phyloP scores from a whole-genome alignment of 106 monocot genomes.

The Dendrobium huoshanense region DNA sequence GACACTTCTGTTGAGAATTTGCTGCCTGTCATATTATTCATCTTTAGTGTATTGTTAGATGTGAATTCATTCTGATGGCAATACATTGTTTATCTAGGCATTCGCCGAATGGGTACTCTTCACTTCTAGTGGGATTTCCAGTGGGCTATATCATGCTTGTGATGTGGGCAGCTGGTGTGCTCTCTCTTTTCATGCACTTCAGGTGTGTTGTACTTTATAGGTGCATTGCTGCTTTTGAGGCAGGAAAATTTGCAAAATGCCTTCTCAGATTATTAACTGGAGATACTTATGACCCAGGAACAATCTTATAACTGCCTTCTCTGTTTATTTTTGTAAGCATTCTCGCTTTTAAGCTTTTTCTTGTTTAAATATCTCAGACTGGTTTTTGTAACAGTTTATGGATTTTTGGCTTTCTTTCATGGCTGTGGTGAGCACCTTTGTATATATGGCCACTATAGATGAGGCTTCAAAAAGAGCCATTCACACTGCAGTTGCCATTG shows the following conservation, averaged over 20 bases:
- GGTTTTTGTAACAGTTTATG: constrained; percentile 59
- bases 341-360: not conserved
- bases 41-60: not conserved
- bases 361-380: not conserved
- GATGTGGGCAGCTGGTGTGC: constrained; percentile 94
- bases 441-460: constrained; percentile 70
- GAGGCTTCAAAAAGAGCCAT: constrained; percentile 85
- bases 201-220: constrained; percentile 36
- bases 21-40: not conserved
- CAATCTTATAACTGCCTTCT: not conserved
- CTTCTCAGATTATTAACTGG: not conserved
- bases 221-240: not conserved
- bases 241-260: not conserved
- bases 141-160: constrained; percentile 90
- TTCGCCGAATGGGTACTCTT: constrained; percentile 91
- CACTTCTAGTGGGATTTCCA: constrained; percentile 91
- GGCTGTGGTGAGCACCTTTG: constrained; percentile 92
- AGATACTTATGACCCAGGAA: not conserved
- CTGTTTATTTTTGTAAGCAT: not conserved
- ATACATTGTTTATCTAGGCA: constrained; percentile 36
- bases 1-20: not conserved
- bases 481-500: constrained; percentile 55
- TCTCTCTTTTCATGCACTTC: constrained; percentile 76
- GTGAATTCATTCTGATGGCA: not conserved
- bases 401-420: constrained; percentile 99